These are phyloP conservation scores for Aureobasidium sp. DNA, from an alignment of 2,329 filamentous ascomycete genomes.

Conservation along the genomic window DNA sequence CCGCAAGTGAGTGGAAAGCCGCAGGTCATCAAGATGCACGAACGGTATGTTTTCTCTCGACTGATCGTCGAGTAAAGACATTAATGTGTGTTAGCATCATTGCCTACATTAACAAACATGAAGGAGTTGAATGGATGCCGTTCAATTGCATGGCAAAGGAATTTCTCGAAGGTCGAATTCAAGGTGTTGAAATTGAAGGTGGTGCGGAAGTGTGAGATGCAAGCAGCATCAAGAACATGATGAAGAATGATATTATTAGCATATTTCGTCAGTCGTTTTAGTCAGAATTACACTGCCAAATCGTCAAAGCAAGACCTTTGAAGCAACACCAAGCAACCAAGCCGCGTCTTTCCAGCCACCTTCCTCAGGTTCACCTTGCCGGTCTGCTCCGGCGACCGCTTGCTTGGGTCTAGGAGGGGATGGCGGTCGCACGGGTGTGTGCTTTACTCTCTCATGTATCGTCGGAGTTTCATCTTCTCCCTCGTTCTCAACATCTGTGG, in stretches of 20 bases:
- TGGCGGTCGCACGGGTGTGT: slow-evolving; percentile 20
- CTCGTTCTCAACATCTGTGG: slow-evolving; percentile 27
- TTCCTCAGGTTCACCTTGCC: slow-evolving; percentile 28
- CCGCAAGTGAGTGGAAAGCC: slow-evolving; percentile 44
- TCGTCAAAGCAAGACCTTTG: slow-evolving; percentile 33
- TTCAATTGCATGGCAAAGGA: slow-evolving; percentile 33
- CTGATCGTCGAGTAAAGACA: no score
- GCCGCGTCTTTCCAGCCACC: slow-evolving; percentile 53
- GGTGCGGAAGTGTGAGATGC: slow-evolving; percentile 25
- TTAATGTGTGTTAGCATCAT: slow-evolving; percentile 29
- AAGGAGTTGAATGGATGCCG: slow-evolving; percentile 39
- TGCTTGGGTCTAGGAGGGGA: slow-evolving; percentile 8
- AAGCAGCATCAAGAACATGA: slow-evolving; percentile 6
- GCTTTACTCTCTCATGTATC: not conserved
- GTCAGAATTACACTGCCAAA: not conserved
- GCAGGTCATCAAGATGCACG: slow-evolving; percentile 42
- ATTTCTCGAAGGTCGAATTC: slow-evolving; percentile 31
- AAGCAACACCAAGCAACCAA: slow-evolving; percentile 51
- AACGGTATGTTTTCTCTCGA: slow-evolving; percentile 22
- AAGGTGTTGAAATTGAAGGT: slow-evolving; percentile 24
- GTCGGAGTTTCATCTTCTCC: slow-evolving; percentile 22
- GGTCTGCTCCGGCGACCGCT: not conserved
- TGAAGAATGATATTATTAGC: not conserved
- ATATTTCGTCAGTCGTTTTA: not conserved
- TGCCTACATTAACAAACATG: slow-evolving; percentile 39